Percentiles rank a stretch among this genome's conserved stretches.
Evolutionary conservation across 176 grass and related monocot genomes (phyloP).

Genomic region (Metroxylon sagu): DNA sequence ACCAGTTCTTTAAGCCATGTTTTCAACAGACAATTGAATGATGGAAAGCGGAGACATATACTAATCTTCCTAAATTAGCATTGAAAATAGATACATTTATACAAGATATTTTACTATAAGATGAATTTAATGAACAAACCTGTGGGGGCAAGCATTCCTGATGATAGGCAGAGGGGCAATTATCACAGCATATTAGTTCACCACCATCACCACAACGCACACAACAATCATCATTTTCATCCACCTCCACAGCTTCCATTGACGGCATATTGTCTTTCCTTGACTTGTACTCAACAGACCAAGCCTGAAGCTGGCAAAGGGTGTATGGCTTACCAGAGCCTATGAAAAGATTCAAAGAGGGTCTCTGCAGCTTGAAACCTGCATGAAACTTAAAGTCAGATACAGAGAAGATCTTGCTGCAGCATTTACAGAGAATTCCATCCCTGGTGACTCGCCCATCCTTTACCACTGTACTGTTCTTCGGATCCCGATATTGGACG

Average conservation of each 20-base stretch:
- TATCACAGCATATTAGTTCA: conserved; percentile 95
- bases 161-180: conserved; percentile 78
- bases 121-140: conserved; percentile 36
- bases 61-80: no score
- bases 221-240: conserved; percentile 75
- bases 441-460: conserved; percentile 52
- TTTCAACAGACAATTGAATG: no score
- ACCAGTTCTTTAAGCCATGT: no score
- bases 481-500: conserved; percentile 50
- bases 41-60: no score
- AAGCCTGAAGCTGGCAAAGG: conserved; percentile 74
- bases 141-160: conserved; percentile 58
- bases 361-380: conserved; percentile 28
- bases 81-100: no score
- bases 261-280: conserved; percentile 45
- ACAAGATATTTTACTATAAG: not conserved
- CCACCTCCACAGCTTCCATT: conserved; percentile 28
- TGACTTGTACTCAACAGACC: conserved; percentile 63
- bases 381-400: conserved; percentile 63
- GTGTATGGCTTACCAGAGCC: conserved; percentile 63
- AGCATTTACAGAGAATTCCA: conserved; percentile 69
- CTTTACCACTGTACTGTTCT: conserved; percentile 45
- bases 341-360: conserved; percentile 72
- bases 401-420: conserved; percentile 44
- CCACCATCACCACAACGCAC: conserved; percentile 70